These are phyloP conservation scores for Tillandsia leiboldiana DNA, from an alignment of 176 grass and related monocot species.

Conservation along the genomic window DNA sequence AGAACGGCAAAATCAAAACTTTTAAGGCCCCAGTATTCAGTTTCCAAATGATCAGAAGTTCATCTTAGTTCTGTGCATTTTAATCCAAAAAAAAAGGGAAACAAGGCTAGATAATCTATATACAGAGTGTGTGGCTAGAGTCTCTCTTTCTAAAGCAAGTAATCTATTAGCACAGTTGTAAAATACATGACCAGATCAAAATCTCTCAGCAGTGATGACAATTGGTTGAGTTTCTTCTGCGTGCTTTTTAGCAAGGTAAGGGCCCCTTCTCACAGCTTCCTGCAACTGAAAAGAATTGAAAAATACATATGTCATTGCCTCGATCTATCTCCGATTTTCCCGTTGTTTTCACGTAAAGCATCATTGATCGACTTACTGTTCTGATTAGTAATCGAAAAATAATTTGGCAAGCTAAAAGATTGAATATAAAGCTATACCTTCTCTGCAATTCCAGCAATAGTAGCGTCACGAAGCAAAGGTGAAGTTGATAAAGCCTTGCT, in stretches of 20 bases:
- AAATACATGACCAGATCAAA: slow-evolving; percentile 26
- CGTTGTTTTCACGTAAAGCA: too few species aligned
- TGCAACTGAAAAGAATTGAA: slow-evolving; percentile 43
- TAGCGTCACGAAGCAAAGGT: slow-evolving; percentile 51
- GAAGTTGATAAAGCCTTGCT: slow-evolving; percentile 59
- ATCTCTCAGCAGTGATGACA: slow-evolving; percentile 56
- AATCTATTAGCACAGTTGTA: background rate
- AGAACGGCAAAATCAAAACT: too few species aligned
- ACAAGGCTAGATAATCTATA: too few species aligned
- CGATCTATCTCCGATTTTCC: background rate
- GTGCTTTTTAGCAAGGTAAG: slow-evolving; percentile 51
- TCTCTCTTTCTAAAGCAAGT: too few species aligned
- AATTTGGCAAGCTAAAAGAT: background rate
- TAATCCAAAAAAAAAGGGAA: too few species aligned
- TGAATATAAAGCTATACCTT: slow-evolving; percentile 38
- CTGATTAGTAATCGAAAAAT: slow-evolving; percentile 3
- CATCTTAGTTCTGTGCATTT: too few species aligned
- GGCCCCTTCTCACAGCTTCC: slow-evolving; percentile 70
- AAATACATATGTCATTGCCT: background rate
- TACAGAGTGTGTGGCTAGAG: too few species aligned
- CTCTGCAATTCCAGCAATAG: slow-evolving; percentile 36
- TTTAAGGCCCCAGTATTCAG: too few species aligned
- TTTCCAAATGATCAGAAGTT: too few species aligned
- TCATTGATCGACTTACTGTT: background rate
- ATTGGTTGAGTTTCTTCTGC: slow-evolving; percentile 51